Evolutionary conservation across 1,139 yeast genomes (phyloP).

Genomic region (Hyphopichia pseudoburtonii): DNA sequence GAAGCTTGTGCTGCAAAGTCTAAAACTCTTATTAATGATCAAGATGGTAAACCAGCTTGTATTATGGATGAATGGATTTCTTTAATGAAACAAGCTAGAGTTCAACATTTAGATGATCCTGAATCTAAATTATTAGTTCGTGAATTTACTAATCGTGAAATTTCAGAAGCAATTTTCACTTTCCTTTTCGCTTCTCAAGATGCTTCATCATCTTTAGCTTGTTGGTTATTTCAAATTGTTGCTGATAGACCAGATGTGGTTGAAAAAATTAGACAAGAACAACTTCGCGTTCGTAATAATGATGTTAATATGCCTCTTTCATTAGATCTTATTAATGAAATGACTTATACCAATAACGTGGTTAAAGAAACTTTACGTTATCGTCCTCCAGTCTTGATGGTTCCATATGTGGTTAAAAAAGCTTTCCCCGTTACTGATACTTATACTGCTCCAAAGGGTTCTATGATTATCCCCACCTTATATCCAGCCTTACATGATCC

Average conservation of each 20-base stretch:
- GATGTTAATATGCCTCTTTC: slow-evolving; percentile 63
- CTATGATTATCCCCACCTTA: slow-evolving; percentile 93
- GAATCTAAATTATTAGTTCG: slow-evolving; percentile 64
- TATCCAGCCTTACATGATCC: slow-evolving; percentile 97
- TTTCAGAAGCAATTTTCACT: slow-evolving; percentile 94
- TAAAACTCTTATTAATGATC: slow-evolving; percentile 66
- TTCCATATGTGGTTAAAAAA: slow-evolving; percentile 90
- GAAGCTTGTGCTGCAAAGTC: slow-evolving; percentile 86
- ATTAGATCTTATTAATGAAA: slow-evolving; percentile 74
- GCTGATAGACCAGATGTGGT: slow-evolving; percentile 94
- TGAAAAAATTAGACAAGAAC: slow-evolving; percentile 86
- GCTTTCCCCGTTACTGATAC: slow-evolving; percentile 77
- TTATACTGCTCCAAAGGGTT: slow-evolving; percentile 93
- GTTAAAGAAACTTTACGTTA: slow-evolving; percentile 90
- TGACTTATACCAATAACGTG: slow-evolving; percentile 86
- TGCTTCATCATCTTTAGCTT: slow-evolving; percentile 96
- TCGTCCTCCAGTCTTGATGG: slow-evolving; percentile 98
- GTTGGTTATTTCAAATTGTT: slow-evolving; percentile 96
- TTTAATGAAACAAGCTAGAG: slow-evolving; percentile 77
- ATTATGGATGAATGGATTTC: slow-evolving; percentile 95
- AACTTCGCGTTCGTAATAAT: slow-evolving; percentile 74
- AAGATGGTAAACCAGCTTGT: slow-evolving; percentile 80
- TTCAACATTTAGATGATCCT: slow-evolving; percentile 45
- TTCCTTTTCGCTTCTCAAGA: slow-evolving; percentile 97
- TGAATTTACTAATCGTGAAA: slow-evolving; percentile 85